Conservation (phyloP, 805 yeast genomes). For the Candida corydali region DNA sequence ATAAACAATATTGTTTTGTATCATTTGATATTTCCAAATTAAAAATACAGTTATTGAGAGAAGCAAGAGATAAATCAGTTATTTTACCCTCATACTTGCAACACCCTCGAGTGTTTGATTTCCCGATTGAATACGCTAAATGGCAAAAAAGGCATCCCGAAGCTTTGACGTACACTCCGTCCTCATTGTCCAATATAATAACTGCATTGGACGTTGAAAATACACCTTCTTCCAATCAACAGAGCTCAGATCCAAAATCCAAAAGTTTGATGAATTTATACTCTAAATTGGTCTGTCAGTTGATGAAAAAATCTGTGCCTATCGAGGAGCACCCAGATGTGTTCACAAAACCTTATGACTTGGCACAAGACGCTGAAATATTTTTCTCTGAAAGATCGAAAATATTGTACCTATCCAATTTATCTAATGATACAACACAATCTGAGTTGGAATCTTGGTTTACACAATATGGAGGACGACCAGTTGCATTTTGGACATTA, state of each 20-base stretch:
- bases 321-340: slow-evolving; percentile 51
- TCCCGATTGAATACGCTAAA: slow-evolving; percentile 65
- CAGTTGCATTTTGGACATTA: slow-evolving; percentile 86
- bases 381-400: slow-evolving; percentile 71
- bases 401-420: slow-evolving; percentile 73
- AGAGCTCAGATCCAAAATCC: slow-evolving; percentile 26
- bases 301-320: slow-evolving; percentile 46
- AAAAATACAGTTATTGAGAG: slow-evolving; percentile 74
- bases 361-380: slow-evolving; percentile 63
- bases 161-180: slow-evolving; percentile 30
- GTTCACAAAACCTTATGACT: slow-evolving; percentile 71
- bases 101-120: slow-evolving; percentile 72
- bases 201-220: slow-evolving; percentile 40
- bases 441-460: slow-evolving; percentile 90
- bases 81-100: slow-evolving; percentile 70
- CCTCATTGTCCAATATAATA: slow-evolving; percentile 36
- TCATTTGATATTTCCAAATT: slow-evolving; percentile 67
- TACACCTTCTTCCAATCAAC: slow-evolving; percentile 9
- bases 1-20: slow-evolving; percentile 59
- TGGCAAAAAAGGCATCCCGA: slow-evolving; percentile 66
- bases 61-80: slow-evolving; percentile 72
- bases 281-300: slow-evolving; percentile 40
- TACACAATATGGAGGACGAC: slow-evolving; percentile 79
- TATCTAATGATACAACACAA: slow-evolving; percentile 85
- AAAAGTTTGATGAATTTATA: slow-evolving; percentile 41